Evolutionary conservation across 768 basidiomycete genomes (phyloP), one percentile per base, ranked within the genome.

Genomic region (Russula ochroleuca): DNA sequence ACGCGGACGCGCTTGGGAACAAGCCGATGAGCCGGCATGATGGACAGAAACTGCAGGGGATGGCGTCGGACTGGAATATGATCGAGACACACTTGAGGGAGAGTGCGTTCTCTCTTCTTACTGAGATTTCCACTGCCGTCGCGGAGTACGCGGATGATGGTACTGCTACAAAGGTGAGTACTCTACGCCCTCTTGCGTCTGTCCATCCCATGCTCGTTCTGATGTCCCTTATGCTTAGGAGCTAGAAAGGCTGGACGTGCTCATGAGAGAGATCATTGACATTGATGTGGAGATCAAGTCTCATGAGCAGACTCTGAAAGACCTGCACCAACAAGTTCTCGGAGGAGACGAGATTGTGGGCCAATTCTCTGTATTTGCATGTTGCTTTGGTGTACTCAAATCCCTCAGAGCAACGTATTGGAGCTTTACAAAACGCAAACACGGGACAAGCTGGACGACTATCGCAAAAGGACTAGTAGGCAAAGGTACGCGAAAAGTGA

Each of bases 401-500:
- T 17, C 7, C 31, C n/a, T 8, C 59, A 91, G 90, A 76, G 76
- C 51, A 74, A 85, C 64, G 77, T 81, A 9, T 71, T 82, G 8
- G 76, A 79, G 10, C 71, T 68, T 33, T 94, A 91, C 69, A 72
- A 81, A 53, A 68, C 68, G 25, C 79, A 73, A n/a, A 77, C 85
- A 0, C 71, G 78, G 53, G 72, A 71, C 17, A 73, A 72, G 45
- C 70, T 80, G 48, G 75, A 80, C 7, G 77, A 75, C 33, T 89
- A 90, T 72, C 68, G 76, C 2, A 71, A 70, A 33, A 84, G 83
- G 75, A 93, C 92, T 0, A 77, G 84, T 8, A 83, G 92, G 10
- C 90, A 94, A 73, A 92, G 87, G 71, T 94, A 92, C 70, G 81
- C 80, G 17, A 86, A 86, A 53, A 75, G 78, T 55, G 77, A 83